Evolutionary conservation across 176 grass and related monocot genomes (phyloP).

Genomic region (Rhynchospora pubera): DNA sequence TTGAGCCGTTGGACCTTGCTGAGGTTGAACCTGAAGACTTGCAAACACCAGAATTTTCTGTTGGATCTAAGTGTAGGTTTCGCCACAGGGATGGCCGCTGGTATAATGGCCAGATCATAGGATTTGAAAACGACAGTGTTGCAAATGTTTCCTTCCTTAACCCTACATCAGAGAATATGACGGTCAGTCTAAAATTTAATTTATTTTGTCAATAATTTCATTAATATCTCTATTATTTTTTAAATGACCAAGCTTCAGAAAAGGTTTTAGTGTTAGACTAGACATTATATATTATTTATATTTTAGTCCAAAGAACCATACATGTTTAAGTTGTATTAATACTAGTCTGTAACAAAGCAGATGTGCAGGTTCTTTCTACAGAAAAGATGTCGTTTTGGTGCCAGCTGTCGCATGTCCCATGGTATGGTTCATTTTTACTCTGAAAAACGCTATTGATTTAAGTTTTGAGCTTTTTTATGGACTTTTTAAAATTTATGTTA

Average conservation of each 20-base stretch:
- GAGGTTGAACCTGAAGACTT: constrained; percentile 49
- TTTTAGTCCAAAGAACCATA: background rate
- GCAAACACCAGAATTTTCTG: constrained; percentile 34
- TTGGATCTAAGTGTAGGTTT: constrained; percentile 91
- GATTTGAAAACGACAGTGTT: constrained; percentile 48
- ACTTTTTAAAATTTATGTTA: background rate
- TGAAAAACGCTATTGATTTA: background rate
- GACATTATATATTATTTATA: background rate
- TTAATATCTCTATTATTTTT: background rate
- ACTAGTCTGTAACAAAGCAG: constrained; percentile 51
- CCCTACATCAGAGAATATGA: constrained; percentile 80
- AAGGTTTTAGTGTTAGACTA: background rate
- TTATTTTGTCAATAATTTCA: background rate
- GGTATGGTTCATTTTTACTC: constrained; percentile 46
- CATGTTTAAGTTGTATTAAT: constrained; percentile 39
- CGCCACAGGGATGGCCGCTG: constrained; percentile 81
- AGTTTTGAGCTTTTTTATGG: background rate
- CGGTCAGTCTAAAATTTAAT: constrained; percentile 37
- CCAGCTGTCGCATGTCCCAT: constrained; percentile 92
- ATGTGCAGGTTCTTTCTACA: constrained; percentile 99
- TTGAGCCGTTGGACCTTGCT: constrained; percentile 35
- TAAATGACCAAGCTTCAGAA: background rate
- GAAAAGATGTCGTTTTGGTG: constrained; percentile 94
- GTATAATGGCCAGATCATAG: constrained; percentile 82
- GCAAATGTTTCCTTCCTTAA: constrained; percentile 83